Percentiles rank a stretch among this genome's conserved stretches.
phyloP scores from a whole-genome alignment of 192 early-diverging fungal species.

The Backusella mclennaniae region DNA sequence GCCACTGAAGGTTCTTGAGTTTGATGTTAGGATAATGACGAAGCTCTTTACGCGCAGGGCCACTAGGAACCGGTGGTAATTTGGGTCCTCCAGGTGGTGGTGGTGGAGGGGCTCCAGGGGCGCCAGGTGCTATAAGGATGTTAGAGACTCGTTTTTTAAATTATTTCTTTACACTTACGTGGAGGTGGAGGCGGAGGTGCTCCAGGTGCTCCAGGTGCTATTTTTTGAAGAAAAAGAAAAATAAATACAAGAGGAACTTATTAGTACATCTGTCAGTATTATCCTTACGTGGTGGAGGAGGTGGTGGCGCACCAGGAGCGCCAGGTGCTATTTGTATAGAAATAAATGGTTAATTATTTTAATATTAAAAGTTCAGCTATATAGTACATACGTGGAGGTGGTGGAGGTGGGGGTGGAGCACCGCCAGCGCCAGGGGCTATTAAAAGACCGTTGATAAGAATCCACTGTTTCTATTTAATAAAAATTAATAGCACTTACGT shows the following conservation, averaged over 20 bases:
- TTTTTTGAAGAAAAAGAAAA: not conserved
- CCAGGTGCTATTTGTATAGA: not conserved
- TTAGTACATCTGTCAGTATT: not conserved
- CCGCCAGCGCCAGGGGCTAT: not conserved
- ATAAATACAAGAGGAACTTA: not conserved
- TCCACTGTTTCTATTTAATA: not conserved
- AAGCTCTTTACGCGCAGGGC: conserved; percentile 26
- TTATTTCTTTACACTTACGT: not conserved
- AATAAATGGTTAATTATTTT: not conserved
- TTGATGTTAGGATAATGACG: conserved; percentile 29
- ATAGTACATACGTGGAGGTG: conserved; percentile 34
- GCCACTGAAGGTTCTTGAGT: conserved; percentile 35
- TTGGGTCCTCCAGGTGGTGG: conserved; percentile 19
- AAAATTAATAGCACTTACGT: conserved; percentile 1
- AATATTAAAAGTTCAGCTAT: not conserved
- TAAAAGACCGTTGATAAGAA: not conserved
- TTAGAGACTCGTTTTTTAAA: not conserved
- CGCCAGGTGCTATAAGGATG: conserved; percentile 7
- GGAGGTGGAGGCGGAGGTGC: conserved; percentile 17
- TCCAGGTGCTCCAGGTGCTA: conserved; percentile 2
- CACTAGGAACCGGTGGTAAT: conserved; percentile 16
- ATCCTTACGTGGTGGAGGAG: conserved; percentile 39
- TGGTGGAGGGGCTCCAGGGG: conserved; percentile 21
- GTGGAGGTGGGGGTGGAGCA: conserved; percentile 21
- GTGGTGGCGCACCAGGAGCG: conserved; percentile 13